Conservation (phyloP, 371 early-diverging fungal genomes). For the Sporodiniella umbellata region DNA sequence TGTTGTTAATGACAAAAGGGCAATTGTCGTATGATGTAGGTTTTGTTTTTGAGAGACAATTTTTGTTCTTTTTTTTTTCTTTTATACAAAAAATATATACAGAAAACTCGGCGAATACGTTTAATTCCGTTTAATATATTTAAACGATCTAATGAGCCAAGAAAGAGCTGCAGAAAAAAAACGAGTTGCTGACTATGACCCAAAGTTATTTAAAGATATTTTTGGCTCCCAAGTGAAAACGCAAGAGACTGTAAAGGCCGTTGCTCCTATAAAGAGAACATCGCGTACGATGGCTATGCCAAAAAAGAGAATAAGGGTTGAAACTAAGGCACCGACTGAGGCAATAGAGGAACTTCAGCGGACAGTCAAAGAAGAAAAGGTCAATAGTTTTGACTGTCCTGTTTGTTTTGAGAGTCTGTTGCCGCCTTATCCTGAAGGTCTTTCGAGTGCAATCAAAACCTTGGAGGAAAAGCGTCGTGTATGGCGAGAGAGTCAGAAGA, state of each 20-base stretch:
- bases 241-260: too few relatives aligned
- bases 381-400: neutral
- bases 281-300: neutral
- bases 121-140: too few relatives aligned
- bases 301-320: neutral
- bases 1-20: neutral
- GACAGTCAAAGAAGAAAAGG: neutral
- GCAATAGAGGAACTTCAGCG: neutral
- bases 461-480: neutral
- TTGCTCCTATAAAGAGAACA: too few relatives aligned
- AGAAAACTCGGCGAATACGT: too few relatives aligned
- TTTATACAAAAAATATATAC: too few relatives aligned
- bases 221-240: too few relatives aligned
- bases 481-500: neutral
- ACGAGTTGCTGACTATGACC: neutral
- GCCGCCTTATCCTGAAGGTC: conserved; percentile 1
- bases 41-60: neutral
- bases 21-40: too few relatives aligned
- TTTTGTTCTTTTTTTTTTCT: too few relatives aligned
- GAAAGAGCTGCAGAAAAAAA: neutral
- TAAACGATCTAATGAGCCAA: neutral
- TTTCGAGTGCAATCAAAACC: neutral
- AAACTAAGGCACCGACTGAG: neutral
- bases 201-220: neutral
- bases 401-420: neutral